A percentile compares a stretch with the other conserved stretches of the same genome.
phyloP scores from a whole-genome alignment of 2,329 filamentous ascomycete genomes.

The Mycogone perniciosa region DNA sequence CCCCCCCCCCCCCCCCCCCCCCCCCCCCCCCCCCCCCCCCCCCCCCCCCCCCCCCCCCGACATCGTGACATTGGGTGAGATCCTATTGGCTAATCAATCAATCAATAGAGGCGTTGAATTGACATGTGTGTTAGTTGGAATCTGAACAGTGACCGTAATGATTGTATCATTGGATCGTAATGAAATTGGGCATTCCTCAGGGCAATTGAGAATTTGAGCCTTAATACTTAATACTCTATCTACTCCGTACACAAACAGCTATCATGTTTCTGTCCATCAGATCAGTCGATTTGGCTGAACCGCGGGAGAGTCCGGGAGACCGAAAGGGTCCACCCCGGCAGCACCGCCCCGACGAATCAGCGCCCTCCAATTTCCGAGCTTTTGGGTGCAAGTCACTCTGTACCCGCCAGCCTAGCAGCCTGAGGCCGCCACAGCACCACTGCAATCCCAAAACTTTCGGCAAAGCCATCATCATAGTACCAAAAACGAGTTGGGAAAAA shows the following conservation, averaged over 20 bases:
- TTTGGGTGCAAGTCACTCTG: constrained; percentile 4
- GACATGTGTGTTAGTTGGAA: too few relatives aligned
- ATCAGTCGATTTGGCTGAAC: background rate
- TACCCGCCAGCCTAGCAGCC: constrained; percentile 27
- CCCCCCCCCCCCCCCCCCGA: too few relatives aligned
- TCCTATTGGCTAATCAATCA: too few relatives aligned
- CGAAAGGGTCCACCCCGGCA: constrained; percentile 18
- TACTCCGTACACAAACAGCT: background rate
- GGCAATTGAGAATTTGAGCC: background rate
- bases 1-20: too few relatives aligned
- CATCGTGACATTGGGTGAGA: too few relatives aligned
- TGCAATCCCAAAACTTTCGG: constrained; percentile 34
- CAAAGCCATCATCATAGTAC: constrained; percentile 30
- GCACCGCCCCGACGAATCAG: constrained; percentile 35
- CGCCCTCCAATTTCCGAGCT: constrained; percentile 41
- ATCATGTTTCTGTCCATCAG: background rate
- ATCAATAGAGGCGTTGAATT: too few relatives aligned
- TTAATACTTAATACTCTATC: background rate
- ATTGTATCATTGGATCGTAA: too few relatives aligned
- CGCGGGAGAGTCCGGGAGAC: constrained; percentile 26
- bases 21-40: too few relatives aligned
- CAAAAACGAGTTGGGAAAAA: constrained; percentile 32
- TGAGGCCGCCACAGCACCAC: constrained; percentile 33
- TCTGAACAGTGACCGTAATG: too few relatives aligned
- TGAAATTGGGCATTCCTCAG: too few relatives aligned